Base-by-base conservation (phyloP, 768 basidiomycete genomes). In the Nidularia pulvinata region DNA sequence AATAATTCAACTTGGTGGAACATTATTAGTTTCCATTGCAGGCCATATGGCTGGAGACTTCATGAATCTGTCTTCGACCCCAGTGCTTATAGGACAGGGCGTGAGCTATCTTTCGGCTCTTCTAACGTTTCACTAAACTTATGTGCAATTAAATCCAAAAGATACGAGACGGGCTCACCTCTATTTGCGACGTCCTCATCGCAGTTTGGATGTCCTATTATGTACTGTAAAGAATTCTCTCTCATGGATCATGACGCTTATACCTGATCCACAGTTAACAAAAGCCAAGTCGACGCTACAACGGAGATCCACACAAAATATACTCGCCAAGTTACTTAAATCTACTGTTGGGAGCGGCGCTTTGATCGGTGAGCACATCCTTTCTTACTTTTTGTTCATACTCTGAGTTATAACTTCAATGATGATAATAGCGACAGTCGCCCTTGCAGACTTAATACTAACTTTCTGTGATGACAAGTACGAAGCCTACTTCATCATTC, bases 171-270 rank as follows among this genome's bases (percentile, higher is more conserved):
- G 51, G 43, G 5, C 44, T 45, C 2, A 46, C 32, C 46, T 35
- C 51, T 1, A 16, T 19, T 19, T 52, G 51, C 14, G 51, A 52
- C 30, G 19, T 52, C 7, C 32, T 52, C 9, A 63, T 63, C 36
- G 57, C 61, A 3, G 52, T 46, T 35, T 36, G 48, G 16, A 63
- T 63, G 61, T 52, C 52, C 2, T 57, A 56, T 44, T 55, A 51
- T 36, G 61, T 63, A 52, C 43, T 19, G 61, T 54, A 5, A 13
- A 13, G 19, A 6, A n/a, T 36, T 7, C 53, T 69, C 11, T 56
- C 67, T 16, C 65, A 65, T 3, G 50, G 51, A 57, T 61, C 55
- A 2, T 46, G 46, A 7, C 14, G 33, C 10, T 7, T 7, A 43
- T 44, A 49, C 11, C 35, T 50, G 10, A 16, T 10, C 37, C 25